Conservation (phyloP, 495 filamentous ascomycete species). For the Aspergillus steynii region DNA sequence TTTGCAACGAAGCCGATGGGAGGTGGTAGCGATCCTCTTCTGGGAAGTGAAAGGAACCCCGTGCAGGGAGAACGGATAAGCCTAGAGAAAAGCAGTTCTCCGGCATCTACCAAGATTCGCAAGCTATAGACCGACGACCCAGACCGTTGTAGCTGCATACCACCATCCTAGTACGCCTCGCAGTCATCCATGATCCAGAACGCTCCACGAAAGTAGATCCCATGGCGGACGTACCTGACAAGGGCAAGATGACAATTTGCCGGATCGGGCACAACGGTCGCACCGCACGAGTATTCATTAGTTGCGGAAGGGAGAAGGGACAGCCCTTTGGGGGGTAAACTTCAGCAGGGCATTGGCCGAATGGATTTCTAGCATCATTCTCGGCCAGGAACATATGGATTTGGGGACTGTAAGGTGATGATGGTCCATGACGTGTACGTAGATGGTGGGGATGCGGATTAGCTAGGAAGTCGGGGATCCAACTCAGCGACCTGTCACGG, state of each 20-base stretch:
- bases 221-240: constrained; percentile 7
- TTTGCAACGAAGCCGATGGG: neutral
- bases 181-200: constrained; percentile 2
- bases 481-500: neutral
- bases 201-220: neutral
- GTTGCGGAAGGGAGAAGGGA: neutral
- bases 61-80: neutral
- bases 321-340: neutral
- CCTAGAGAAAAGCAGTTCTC: neutral
- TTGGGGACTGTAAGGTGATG: neutral
- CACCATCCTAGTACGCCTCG: neutral
- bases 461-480: constrained; percentile 6
- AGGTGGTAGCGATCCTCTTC: neutral
- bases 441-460: constrained; percentile 12
- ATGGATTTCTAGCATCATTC: neutral
- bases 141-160: neutral
- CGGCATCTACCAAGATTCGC: constrained; percentile 5
- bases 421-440: constrained; percentile 15
- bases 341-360: neutral
- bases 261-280: neutral
- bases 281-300: neutral
- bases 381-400: neutral
- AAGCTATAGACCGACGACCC: neutral
- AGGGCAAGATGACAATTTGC: neutral
- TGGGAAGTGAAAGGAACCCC: neutral